phyloP scores from a whole-genome alignment of 148 eudicot genomes.

The Vaccinium vitisidaea region DNA sequence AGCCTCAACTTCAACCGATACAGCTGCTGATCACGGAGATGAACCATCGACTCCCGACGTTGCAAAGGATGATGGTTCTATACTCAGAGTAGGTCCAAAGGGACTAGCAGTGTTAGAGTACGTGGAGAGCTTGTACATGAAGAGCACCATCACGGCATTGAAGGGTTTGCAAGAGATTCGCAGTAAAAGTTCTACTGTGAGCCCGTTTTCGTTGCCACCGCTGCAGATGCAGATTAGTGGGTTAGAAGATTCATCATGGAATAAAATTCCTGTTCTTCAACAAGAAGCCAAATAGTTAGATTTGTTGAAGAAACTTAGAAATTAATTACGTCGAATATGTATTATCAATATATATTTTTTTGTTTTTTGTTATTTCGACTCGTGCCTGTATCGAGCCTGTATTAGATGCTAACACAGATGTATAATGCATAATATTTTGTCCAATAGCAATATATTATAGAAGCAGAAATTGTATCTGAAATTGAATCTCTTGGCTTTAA shows the following conservation, averaged over 20 bases:
- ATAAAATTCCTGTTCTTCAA: not conserved
- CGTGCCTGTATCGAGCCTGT: not conserved
- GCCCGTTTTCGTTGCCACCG: not conserved
- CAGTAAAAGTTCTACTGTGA: not conserved
- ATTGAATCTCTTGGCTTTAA: not conserved
- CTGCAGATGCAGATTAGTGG: conserved; percentile 8
- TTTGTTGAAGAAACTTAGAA: not conserved
- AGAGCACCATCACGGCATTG: conserved; percentile 8
- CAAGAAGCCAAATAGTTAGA: not conserved
- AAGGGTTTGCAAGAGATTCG: conserved; percentile 2
- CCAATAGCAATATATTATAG: not conserved
- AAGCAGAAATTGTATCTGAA: not conserved
- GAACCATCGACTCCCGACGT: conserved; percentile 17
- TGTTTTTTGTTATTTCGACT: not conserved
- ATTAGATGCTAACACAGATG: conserved; percentile 2
- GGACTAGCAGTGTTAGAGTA: conserved; percentile 6
- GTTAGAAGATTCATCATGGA: not conserved
- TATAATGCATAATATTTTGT: not conserved
- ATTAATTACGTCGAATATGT: not conserved
- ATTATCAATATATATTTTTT: not conserved
- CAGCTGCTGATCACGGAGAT: conserved; percentile 14
- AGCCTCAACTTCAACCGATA: conserved; percentile 28
- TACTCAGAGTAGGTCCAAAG: not conserved
- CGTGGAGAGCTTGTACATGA: conserved; percentile 5
- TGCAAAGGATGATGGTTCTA: not conserved